Evolutionary conservation across 1,139 yeast genomes (phyloP), one percentile per base, ranked within the genome.

Genomic region (Sugiyamaella grinbergsii): DNA sequence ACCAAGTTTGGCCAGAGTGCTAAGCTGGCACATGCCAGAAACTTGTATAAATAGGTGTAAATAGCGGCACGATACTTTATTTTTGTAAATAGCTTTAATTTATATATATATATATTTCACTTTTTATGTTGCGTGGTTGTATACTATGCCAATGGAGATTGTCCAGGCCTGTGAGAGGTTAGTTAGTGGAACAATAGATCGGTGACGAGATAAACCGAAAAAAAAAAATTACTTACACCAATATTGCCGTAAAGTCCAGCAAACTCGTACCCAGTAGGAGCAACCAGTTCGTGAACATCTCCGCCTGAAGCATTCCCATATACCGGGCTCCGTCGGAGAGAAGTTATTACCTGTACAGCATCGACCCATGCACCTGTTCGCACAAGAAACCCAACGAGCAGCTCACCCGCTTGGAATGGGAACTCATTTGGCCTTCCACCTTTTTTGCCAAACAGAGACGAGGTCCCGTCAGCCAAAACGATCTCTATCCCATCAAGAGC

Each of bases 301-400:
- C 97, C 97, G 5, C 96, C 96, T 15, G 70, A 68, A 1, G 71
- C 66, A 19, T 96, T 96, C 0, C 89, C 89, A 31, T 70, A 73
- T 37, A 69, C 61, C 20, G 78, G 77, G 23, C 68, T 59, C 41
- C 67, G 61, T 23, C 66, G 55, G n/a, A 52, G 45, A 55, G 74
- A 78, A 16, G 95, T 80, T 5, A 79, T 66, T 31, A 84, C 66
- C 62, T 86, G 95, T 16, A 88, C 71, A 1, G 85, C 96, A 71
- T 93, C 98, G 13, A 93, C 73, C 97, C 98, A 93, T 1, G 78
- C 83, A 5, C 98, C 98, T 47, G 82, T 75, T 56, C 95, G 75
- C 42, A 89, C 71, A 50, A 77, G 75, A 52, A 90, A 73, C 36
- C 83, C 85, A 3, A 73, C 65, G 6, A 93, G 71, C 8, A 60